Evolutionary conservation across 1,284 basidiomycete genomes (phyloP).

Genomic region (Boletellus sp.): DNA sequence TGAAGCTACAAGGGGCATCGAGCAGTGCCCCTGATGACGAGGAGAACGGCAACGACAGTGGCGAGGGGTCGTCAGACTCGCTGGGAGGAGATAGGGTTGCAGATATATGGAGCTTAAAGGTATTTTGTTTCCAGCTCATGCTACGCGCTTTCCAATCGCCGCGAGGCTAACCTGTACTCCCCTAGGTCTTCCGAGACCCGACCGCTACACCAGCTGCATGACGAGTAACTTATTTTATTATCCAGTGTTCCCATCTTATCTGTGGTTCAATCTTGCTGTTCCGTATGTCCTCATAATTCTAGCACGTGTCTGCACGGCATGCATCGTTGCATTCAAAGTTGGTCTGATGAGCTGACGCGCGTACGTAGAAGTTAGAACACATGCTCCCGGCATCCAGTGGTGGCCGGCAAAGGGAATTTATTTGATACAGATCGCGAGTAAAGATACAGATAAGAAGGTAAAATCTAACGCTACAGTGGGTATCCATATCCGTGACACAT

Average conservation of each 20-base stretch:
- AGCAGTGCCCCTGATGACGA: constrained; percentile 4
- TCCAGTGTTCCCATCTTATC: constrained; percentile 16
- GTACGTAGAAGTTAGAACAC: too few relatives aligned
- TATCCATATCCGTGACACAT: constrained; percentile 9
- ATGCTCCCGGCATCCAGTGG: too few relatives aligned
- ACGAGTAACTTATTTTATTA: constrained; percentile 27
- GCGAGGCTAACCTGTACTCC: constrained; percentile 4
- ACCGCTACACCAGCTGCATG: constrained; percentile 54
- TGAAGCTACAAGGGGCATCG: constrained; percentile 62
- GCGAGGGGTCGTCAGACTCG: constrained; percentile 24
- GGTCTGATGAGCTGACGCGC: not conserved
- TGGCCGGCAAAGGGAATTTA: constrained; percentile 2
- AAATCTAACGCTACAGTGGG: constrained; percentile 28
- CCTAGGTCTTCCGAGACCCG: constrained; percentile 71
- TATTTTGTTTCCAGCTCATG: constrained; percentile 30
- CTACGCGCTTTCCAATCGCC: not conserved
- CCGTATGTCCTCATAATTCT: constrained; percentile 5
- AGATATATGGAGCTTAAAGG: constrained; percentile 76
- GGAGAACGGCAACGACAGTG: constrained; percentile 24
- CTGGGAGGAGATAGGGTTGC: constrained; percentile 48
- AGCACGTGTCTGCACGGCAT: too few relatives aligned
- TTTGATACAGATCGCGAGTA: constrained; percentile 23
- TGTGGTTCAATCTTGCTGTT: constrained; percentile 11
- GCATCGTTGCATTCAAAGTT: not conserved
- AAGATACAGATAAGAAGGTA: constrained; percentile 16